phyloP scores from a whole-genome alignment of 768 basidiomycete species.

The Lactarius akahatsu region DNA sequence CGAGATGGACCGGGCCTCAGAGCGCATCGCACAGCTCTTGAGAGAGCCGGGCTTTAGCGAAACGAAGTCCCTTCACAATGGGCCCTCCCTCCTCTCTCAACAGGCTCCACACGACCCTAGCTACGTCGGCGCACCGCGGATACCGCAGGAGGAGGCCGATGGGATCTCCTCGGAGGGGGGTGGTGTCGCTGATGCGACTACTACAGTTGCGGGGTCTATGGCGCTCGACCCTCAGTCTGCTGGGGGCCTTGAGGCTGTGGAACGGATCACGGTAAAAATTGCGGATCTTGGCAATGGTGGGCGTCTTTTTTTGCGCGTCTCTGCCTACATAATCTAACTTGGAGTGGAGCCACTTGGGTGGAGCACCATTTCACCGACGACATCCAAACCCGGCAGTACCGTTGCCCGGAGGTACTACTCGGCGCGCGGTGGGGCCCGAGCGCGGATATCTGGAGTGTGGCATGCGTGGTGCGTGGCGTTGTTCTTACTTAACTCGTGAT shows the following conservation, averaged over 20 bases:
- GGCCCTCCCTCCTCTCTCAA: constrained; percentile 74
- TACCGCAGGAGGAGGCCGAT: constrained; percentile 33
- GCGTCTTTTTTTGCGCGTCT: constrained; percentile 32
- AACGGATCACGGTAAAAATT: constrained; percentile 96
- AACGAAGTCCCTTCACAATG: constrained; percentile 38
- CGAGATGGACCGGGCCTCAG: constrained; percentile 47
- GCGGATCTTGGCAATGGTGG: constrained; percentile 95
- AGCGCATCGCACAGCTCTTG: constrained; percentile 51
- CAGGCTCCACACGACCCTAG: constrained; percentile 47
- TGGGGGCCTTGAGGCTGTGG: constrained; percentile 35
- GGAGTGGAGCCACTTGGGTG: constrained; percentile 68
- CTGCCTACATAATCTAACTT: background rate
- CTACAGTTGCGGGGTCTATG: constrained; percentile 32
- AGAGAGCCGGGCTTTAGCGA: constrained; percentile 43
- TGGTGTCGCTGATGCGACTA: constrained; percentile 25
- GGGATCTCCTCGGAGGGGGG: constrained; percentile 28
- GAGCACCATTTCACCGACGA: constrained; percentile 99
- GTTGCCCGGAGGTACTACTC: constrained; percentile 95
- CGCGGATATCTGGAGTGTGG: constrained; percentile 96
- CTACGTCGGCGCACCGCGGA: constrained; percentile 28
- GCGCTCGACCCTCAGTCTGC: constrained; percentile 33
- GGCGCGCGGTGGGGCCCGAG: constrained; percentile 95
- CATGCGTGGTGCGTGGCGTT: constrained; percentile 72
- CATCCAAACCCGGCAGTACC: constrained; percentile 96
- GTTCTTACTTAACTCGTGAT: constrained; percentile 4